phyloP scores from a whole-genome alignment of 2,329 filamentous ascomycete genomes.

The Colletotrichum costaricense region DNA sequence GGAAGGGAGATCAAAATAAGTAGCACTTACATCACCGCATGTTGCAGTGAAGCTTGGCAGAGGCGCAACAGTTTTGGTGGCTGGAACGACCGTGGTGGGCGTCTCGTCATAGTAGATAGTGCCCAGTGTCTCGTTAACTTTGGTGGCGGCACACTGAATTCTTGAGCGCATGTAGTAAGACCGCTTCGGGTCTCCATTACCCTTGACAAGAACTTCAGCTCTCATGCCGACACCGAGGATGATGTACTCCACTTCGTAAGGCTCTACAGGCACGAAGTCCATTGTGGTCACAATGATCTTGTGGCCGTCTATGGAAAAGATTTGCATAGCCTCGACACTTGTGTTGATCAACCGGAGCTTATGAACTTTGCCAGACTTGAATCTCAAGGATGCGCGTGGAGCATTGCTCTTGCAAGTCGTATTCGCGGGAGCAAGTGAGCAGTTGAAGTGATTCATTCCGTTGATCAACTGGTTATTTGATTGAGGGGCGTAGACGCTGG shows the following conservation, averaged over 20 bases:
- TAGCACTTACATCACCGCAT: conserved; percentile 22
- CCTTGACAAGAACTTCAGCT: conserved; percentile 30
- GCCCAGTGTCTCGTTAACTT: neutral
- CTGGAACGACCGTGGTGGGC: neutral
- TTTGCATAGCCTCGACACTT: conserved; percentile 29
- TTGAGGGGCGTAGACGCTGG: conserved; percentile 51
- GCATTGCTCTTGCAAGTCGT: conserved; percentile 9
- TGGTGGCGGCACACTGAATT: conserved; percentile 13
- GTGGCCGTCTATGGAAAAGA: conserved; percentile 30
- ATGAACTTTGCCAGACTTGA: conserved; percentile 28
- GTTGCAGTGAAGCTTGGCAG: neutral
- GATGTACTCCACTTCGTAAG: conserved; percentile 28
- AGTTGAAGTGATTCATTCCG: conserved; percentile 52
- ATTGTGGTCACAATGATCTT: conserved; percentile 16
- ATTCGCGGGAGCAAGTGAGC: conserved; percentile 59
- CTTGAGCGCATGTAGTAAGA: conserved; percentile 25
- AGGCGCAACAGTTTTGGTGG: neutral
- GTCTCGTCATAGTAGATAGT: conserved; percentile 24
- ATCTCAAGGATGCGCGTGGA: conserved; percentile 5
- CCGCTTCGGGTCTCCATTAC: conserved; percentile 1
- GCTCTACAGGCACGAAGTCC: conserved; percentile 30
- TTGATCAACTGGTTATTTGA: conserved; percentile 57
- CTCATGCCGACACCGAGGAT: conserved; percentile 20
- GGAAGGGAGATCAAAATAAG: no score
- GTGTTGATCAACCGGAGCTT: conserved; percentile 33